These are phyloP conservation scores for Alternaria sp. DNA, from an alignment of 2,329 filamentous ascomycete species.

Conservation along the genomic window DNA sequence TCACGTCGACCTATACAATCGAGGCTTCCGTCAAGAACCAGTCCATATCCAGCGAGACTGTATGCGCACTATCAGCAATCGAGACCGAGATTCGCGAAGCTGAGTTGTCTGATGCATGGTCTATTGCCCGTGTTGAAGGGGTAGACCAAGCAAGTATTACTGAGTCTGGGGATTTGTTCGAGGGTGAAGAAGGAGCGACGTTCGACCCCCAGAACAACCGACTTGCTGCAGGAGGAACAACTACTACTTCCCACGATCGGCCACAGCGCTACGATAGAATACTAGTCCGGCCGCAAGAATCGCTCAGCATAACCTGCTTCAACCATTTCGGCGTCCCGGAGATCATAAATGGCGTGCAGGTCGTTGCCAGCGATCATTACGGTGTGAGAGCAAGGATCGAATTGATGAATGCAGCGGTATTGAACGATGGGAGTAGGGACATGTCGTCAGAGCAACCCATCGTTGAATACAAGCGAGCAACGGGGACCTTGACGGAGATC, in stretches of 20 bases:
- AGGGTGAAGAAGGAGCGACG: conserved; percentile 71
- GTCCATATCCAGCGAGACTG: conserved; percentile 62
- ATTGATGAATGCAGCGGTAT: conserved; percentile 36
- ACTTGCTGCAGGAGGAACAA: conserved; percentile 63
- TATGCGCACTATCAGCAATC: conserved; percentile 55
- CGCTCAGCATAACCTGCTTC: conserved; percentile 58
- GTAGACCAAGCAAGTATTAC: conserved; percentile 51
- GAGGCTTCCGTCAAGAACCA: conserved; percentile 61
- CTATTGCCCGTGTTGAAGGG: conserved; percentile 56
- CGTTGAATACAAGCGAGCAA: conserved; percentile 25
- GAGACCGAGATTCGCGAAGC: conserved; percentile 58
- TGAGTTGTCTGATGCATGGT: conserved; percentile 64
- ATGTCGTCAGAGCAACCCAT: conserved; percentile 17
- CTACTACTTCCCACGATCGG: conserved; percentile 65
- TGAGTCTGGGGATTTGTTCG: conserved; percentile 52
- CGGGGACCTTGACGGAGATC: conserved; percentile 17
- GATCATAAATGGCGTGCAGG: conserved; percentile 24
- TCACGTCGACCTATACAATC: conserved; percentile 66
- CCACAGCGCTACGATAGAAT: conserved; percentile 74
- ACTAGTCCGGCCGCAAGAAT: conserved; percentile 58
- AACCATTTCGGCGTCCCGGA: conserved; percentile 65
- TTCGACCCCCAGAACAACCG: conserved; percentile 68
- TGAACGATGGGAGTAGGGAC: background rate
- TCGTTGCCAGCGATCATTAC: conserved; percentile 61
- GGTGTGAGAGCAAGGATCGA: conserved; percentile 55